A percentile compares a stretch with the other conserved stretches of the same genome.
Evolutionary conservation across 129 eudicot genomes (phyloP).

Genomic region (Mikania micrantha): DNA sequence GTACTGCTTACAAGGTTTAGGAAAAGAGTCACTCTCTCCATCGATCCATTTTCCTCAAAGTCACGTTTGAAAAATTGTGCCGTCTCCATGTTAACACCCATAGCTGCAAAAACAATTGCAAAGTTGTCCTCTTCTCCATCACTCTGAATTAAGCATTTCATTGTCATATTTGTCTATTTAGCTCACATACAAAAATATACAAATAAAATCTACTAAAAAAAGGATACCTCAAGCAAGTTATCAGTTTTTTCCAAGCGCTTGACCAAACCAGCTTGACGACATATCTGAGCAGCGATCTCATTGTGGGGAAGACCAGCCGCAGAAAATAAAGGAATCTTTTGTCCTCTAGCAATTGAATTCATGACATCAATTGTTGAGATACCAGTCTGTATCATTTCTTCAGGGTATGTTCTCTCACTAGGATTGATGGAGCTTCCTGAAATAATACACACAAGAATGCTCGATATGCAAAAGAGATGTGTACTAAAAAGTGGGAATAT

Average conservation of each 20-base stretch:
- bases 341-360: slow-evolving; percentile 99
- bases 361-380: slow-evolving; percentile 97
- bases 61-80: slow-evolving; percentile 98
- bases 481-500: too few relatives aligned
- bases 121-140: slow-evolving; percentile 95
- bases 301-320: slow-evolving; percentile 99
- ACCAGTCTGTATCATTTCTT: slow-evolving; percentile 99
- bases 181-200: not conserved
- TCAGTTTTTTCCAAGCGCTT: slow-evolving; percentile 88
- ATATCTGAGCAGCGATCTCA: slow-evolving; percentile 98
- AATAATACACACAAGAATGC: too few relatives aligned
- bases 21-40: slow-evolving; percentile 99
- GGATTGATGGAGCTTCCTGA: slow-evolving; percentile 98
- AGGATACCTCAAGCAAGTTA: slow-evolving; percentile 84
- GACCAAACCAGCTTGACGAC: slow-evolving; percentile 99
- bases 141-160: slow-evolving; percentile 15
- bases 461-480: too few relatives aligned
- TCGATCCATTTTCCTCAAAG: slow-evolving; percentile 98
- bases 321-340: slow-evolving; percentile 95
- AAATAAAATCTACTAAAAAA: not conserved
- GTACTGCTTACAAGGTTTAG: slow-evolving; percentile 63
- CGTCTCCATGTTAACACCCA: slow-evolving; percentile 99
- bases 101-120: slow-evolving; percentile 99
- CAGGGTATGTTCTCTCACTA: slow-evolving; percentile 97
- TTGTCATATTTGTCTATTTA: not conserved